These are phyloP conservation scores for Colletotrichum ledebouriae DNA, from an alignment of 2,329 filamentous ascomycete genomes.

Conservation along the genomic window DNA sequence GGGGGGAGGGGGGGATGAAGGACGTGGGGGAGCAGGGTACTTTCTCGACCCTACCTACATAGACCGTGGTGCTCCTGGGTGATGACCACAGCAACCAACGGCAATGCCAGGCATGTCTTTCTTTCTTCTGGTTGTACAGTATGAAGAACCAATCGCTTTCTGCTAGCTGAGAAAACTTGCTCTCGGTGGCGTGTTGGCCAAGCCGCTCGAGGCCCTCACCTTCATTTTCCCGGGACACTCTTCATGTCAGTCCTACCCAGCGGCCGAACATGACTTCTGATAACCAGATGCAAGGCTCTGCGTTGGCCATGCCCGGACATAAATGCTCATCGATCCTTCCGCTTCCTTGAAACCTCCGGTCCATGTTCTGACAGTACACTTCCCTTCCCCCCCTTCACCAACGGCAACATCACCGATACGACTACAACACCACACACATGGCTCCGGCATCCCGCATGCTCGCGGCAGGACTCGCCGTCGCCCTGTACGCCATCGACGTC, in stretches of 20 bases:
- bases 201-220: slow-evolving; percentile 19
- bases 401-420: background rate
- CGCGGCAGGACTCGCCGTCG: background rate
- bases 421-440: background rate
- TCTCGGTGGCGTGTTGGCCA: slow-evolving; percentile 32
- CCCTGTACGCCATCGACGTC: slow-evolving; percentile 6
- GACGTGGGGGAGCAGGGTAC: too few relatives aligned
- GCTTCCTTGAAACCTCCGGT: background rate
- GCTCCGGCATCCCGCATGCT: background rate
- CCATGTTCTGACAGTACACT: slow-evolving; percentile 8
- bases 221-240: background rate
- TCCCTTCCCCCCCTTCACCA: background rate
- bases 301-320: too few relatives aligned
- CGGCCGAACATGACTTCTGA: too few relatives aligned
- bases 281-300: too few relatives aligned
- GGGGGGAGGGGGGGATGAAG: too few relatives aligned
- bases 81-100: too few relatives aligned
- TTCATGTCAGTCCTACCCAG: too few relatives aligned
- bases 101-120: too few relatives aligned
- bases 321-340: too few relatives aligned
- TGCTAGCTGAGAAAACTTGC: slow-evolving; percentile 20
- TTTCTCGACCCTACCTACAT: too few relatives aligned
- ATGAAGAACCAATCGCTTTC: background rate
- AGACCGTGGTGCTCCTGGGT: too few relatives aligned
- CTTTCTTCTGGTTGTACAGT: slow-evolving; percentile 5